Conservation (phyloP, 345 rosid species). For the Lumnitzera littorea region DNA sequence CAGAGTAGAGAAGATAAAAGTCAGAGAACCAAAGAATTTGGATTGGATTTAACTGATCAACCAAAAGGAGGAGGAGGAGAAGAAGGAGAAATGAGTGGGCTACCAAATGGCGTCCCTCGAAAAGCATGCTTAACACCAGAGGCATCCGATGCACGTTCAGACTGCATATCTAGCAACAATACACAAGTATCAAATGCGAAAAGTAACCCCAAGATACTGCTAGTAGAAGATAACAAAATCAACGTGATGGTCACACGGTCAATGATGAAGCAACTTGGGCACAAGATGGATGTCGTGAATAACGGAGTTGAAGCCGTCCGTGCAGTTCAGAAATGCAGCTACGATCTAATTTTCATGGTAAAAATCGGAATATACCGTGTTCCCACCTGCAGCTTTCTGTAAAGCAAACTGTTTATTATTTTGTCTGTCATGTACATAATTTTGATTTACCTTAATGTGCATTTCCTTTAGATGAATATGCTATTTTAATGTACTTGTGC, state of each 20-base stretch:
- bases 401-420: background rate
- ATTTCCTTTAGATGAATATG: background rate
- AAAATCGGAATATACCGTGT: background rate
- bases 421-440: background rate
- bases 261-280: slow-evolving; percentile 88
- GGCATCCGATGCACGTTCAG: slow-evolving; percentile 21
- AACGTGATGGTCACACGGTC: slow-evolving; percentile 77
- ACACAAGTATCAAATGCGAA: slow-evolving; percentile 21
- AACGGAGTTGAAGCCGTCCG: slow-evolving; percentile 81
- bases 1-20: slow-evolving; percentile 11
- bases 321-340: slow-evolving; percentile 41
- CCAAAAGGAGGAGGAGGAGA: slow-evolving; percentile 18
- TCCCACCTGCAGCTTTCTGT: background rate
- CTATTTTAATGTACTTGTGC: background rate
- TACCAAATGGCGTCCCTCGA: slow-evolving; percentile 23
- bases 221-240: slow-evolving; percentile 93
- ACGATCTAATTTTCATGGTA: slow-evolving; percentile 85
- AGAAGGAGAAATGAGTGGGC: slow-evolving; percentile 18
- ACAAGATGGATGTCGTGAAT: slow-evolving; percentile 63
- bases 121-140: slow-evolving; percentile 30
- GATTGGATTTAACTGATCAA: slow-evolving; percentile 12
- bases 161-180: slow-evolving; percentile 12
- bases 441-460: background rate
- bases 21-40: slow-evolving; percentile 7
- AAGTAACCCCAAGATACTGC: slow-evolving; percentile 71